phyloP scores from a whole-genome alignment of 148 eudicot species.

The Dysphania ambrosioides region DNA sequence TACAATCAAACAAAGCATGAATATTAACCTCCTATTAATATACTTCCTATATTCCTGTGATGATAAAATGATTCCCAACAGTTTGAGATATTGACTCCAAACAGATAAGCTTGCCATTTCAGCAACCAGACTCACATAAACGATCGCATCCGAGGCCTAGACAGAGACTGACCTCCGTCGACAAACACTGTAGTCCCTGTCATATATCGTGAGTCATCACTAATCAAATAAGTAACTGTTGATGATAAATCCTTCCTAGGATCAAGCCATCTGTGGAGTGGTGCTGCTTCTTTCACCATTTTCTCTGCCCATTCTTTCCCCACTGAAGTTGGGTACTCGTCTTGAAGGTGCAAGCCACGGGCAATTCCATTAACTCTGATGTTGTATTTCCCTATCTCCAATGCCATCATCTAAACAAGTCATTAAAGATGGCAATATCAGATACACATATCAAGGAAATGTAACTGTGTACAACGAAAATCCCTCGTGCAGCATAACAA shows the following conservation, averaged over 20 bases:
- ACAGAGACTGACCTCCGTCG: slow-evolving; percentile 87
- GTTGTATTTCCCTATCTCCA: slow-evolving; percentile 79
- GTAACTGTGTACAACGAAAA: not conserved
- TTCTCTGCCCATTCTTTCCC: slow-evolving; percentile 73
- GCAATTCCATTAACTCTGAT: slow-evolving; percentile 82
- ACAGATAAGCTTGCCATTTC: not conserved
- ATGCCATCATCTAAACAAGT: slow-evolving; percentile 56
- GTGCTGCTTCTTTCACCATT: no score
- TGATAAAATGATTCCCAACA: not conserved
- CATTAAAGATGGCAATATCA: slow-evolving; percentile 2
- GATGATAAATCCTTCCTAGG: slow-evolving; percentile 69
- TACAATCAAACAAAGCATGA: no score
- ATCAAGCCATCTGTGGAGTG: slow-evolving; percentile 83
- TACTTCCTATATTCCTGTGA: no score
- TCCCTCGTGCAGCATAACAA: no score
- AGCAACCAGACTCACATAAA: slow-evolving; percentile 49
- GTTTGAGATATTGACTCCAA: not conserved
- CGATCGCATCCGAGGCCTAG: slow-evolving; percentile 90
- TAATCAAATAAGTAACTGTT: slow-evolving; percentile 67
- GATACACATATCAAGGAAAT: not conserved
- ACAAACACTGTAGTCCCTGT: slow-evolving; percentile 77
- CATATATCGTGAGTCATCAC: slow-evolving; percentile 79
- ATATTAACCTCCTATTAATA: no score
- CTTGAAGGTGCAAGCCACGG: no score
- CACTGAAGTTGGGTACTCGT: slow-evolving; percentile 57